A percentile compares a stretch with the other conserved stretches of the same genome.
Evolutionary conservation across 305 asterid species (phyloP).

Genomic region (Solanum hybrid): DNA sequence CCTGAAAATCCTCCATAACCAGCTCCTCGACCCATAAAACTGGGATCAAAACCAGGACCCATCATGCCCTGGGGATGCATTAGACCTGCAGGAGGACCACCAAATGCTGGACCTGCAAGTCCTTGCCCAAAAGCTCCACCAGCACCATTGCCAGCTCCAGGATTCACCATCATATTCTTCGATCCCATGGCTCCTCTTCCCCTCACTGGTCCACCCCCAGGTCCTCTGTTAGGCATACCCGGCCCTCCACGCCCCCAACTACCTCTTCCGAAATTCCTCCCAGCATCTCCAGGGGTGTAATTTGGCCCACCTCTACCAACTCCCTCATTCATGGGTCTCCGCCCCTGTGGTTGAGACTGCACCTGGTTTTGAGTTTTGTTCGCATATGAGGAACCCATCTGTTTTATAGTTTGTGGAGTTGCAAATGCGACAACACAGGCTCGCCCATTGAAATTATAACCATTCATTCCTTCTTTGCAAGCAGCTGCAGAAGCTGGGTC

Average conservation of each 20-base stretch:
- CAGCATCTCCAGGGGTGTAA: constrained; percentile 42
- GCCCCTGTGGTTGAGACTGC: constrained; percentile 40
- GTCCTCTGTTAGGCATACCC: constrained; percentile 22
- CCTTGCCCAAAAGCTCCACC: constrained; percentile 31
- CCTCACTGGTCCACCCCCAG: constrained; percentile 23
- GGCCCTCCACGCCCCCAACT: constrained; percentile 20
- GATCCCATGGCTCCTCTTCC: constrained; percentile 29
- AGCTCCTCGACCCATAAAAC: constrained; percentile 57
- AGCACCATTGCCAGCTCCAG: constrained; percentile 39
- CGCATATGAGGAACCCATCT: constrained; percentile 55
- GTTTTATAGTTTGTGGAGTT: constrained; percentile 64
- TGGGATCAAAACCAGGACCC: constrained; percentile 70
- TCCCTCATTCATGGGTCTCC: constrained; percentile 47
- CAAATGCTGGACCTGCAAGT: constrained; percentile 26
- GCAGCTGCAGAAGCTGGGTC: constrained; percentile 70
- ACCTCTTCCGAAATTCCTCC: constrained; percentile 40
- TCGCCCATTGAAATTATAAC: constrained; percentile 70
- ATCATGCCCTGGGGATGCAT: constrained; percentile 75
- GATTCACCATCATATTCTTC: constrained; percentile 30
- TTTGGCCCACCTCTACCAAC: constrained; percentile 53
- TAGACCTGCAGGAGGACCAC: constrained; percentile 46
- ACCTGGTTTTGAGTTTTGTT: constrained; percentile 43
- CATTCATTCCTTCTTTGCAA: constrained; percentile 86
- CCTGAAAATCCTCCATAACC: constrained; percentile 66
- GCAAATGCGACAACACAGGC: constrained; percentile 89